Conservation (phyloP, 2,329 filamentous ascomycete species). For the Alternaria panax region DNA sequence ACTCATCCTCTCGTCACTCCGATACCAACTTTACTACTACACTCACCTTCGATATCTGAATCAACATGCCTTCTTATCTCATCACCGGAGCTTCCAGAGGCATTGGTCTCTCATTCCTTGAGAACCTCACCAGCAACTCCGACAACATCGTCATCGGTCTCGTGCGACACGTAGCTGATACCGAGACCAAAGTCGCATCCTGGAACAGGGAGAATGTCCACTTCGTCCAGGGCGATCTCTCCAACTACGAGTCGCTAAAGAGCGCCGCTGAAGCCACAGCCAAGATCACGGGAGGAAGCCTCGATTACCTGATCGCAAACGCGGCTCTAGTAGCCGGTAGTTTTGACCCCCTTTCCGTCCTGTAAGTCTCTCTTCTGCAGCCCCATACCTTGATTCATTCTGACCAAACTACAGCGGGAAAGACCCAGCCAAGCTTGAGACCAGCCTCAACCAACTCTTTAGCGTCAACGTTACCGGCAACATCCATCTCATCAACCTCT, state of each 20-base stretch:
- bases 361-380: not conserved
- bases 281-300: conserved; percentile 44
- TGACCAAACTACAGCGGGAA: not conserved
- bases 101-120: conserved; percentile 29
- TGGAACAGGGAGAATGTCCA: conserved; percentile 44
- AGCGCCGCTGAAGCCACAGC: conserved; percentile 42
- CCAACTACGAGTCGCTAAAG: conserved; percentile 43
- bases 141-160: conserved; percentile 45
- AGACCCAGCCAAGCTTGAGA: conserved; percentile 8
- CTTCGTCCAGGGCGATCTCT: conserved; percentile 49
- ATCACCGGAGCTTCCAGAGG: conserved; percentile 46
- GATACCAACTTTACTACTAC: not conserved
- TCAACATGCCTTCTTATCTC: conserved; percentile 42
- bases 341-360: conserved; percentile 19
- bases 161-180: conserved; percentile 35
- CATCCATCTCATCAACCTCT: conserved; percentile 49
- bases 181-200: conserved; percentile 11
- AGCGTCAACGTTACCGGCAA: conserved; percentile 42
- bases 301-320: conserved; percentile 56
- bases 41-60: not conserved
- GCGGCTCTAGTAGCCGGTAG: conserved; percentile 37
- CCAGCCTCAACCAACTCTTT: conserved; percentile 24
- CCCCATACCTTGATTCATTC: not conserved
- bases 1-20: no score
- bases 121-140: conserved; percentile 33